Evolutionary conservation across 2,329 filamentous ascomycete genomes (phyloP).

Genomic region (Sporothrix protearum): DNA sequence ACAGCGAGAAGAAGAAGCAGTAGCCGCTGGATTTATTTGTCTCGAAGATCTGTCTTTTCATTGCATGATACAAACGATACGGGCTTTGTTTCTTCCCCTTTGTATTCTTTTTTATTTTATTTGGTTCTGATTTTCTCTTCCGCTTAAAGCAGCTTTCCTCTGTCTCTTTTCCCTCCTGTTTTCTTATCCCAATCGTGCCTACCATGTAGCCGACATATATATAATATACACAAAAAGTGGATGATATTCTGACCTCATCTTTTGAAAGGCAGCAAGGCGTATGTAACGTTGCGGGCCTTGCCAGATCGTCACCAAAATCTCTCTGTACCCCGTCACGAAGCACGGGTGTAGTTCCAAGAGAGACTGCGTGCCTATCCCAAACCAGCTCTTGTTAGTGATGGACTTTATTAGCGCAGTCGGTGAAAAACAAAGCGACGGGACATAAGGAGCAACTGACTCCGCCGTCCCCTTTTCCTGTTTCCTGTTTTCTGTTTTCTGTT

Average conservation of each 20-base stretch:
- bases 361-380: too few relatives aligned
- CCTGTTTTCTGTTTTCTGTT: too few relatives aligned
- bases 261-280: not conserved
- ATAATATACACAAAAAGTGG: too few relatives aligned
- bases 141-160: not conserved
- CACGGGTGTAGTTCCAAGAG: not conserved
- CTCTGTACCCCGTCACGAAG: not conserved
- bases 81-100: not conserved
- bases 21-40: not conserved
- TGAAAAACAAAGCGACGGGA: not conserved
- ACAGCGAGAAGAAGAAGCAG: slow-evolving; percentile 38
- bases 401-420: slow-evolving; percentile 4
- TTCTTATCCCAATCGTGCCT: not conserved
- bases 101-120: not conserved
- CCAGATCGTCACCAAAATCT: not conserved
- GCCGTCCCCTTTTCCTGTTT: too few relatives aligned
- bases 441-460: too few relatives aligned
- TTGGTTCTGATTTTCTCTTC: not conserved
- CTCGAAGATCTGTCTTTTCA: not conserved
- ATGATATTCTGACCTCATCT: too few relatives aligned
- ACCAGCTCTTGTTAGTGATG: not conserved
- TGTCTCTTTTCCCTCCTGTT: not conserved
- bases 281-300: too few relatives aligned
- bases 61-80: slow-evolving; percentile 18
- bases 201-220: not conserved